Conservation (phyloP, 2,329 filamentous ascomycete species). For the Epichloe bromicola region DNA sequence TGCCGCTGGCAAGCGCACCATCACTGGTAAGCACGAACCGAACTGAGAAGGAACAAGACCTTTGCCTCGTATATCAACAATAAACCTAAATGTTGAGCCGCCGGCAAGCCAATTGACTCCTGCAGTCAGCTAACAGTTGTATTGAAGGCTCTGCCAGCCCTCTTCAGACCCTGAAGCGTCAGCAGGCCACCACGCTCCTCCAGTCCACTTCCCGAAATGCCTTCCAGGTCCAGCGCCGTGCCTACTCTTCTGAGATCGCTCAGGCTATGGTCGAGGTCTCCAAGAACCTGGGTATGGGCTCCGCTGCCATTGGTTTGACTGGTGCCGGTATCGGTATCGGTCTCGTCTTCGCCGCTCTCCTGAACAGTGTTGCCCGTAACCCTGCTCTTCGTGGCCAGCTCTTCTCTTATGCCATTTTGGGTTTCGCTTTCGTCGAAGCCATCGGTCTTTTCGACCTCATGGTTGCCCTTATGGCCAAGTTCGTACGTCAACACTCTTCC, state of each 20-base stretch:
- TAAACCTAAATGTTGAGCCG: conserved; percentile 13
- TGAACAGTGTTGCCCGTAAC: conserved; percentile 87
- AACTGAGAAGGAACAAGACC: conserved; percentile 13
- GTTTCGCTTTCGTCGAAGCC: conserved; percentile 91
- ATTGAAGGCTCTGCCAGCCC: conserved; percentile 42
- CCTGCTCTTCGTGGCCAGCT: conserved; percentile 88
- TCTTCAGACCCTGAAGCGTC: conserved; percentile 65
- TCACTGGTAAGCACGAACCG: conserved; percentile 47
- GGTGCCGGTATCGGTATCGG: conserved; percentile 92
- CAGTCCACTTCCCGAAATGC: conserved; percentile 52
- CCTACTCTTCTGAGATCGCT: conserved; percentile 81
- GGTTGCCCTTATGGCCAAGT: conserved; percentile 91
- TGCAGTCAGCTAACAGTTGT: conserved; percentile 20
- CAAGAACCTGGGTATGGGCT: conserved; percentile 82
- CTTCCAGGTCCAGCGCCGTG: conserved; percentile 53
- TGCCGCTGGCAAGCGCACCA: conserved; percentile 61
- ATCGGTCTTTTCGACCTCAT: conserved; percentile 82
- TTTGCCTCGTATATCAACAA: conserved; percentile 9
- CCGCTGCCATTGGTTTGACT: conserved; percentile 82
- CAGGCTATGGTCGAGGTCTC: conserved; percentile 81
- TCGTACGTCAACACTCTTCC: conserved; percentile 41
- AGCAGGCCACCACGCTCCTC: conserved; percentile 53
- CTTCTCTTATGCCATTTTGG: conserved; percentile 91
- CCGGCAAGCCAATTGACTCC: conserved; percentile 19
- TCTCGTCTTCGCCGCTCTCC: conserved; percentile 82